Percentiles rank a stretch among this genome's conserved stretches.
phyloP scores from a whole-genome alignment of 768 basidiomycete genomes.

The Termitomyces sp. region DNA sequence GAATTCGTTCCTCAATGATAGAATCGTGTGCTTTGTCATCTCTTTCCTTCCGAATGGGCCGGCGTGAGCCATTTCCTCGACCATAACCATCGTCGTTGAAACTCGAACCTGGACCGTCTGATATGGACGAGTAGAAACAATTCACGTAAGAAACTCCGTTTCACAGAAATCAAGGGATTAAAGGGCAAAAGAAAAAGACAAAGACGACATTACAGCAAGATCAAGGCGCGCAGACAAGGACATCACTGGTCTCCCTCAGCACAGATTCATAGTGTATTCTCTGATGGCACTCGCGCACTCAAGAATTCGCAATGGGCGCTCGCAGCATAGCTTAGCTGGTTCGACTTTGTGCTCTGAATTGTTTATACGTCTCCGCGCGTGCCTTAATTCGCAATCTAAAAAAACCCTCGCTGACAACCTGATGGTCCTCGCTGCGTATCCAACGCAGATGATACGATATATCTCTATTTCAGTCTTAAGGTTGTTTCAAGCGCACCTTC shows the following conservation, averaged over 20 bases:
- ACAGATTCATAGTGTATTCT: constrained; percentile 15
- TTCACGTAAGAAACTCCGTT: constrained; percentile 41
- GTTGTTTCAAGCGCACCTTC: constrained; percentile 79
- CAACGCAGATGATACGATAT: constrained; percentile 15
- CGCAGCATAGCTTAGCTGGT: constrained; percentile 44
- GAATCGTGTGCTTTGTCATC: constrained; percentile 89
- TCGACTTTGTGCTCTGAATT: constrained; percentile 23
- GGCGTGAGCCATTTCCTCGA: constrained; percentile 32
- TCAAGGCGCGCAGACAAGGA: constrained; percentile 30
- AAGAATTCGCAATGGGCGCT: constrained; percentile 26
- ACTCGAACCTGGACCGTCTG: constrained; percentile 57
- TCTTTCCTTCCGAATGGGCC: constrained; percentile 59
- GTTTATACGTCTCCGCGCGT: constrained; percentile 36
- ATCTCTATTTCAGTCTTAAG: constrained; percentile 49
- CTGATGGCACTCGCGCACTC: constrained; percentile 21
- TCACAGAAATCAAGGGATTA: constrained; percentile 26
- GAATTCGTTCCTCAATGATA: constrained; percentile 90
- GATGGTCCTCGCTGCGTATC: constrained; percentile 29
- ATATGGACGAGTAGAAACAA: constrained; percentile 37
- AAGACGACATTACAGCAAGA: constrained; percentile 37
- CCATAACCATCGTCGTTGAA: constrained; percentile 47
- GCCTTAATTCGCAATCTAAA: constrained; percentile 42
- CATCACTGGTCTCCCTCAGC: constrained; percentile 19
- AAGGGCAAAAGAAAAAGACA: constrained; percentile 24
- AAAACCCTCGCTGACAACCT: constrained; percentile 15